These are phyloP conservation scores for Nemophila menziesii DNA, from an alignment of 257 asterid species.

Conservation along the genomic window DNA sequence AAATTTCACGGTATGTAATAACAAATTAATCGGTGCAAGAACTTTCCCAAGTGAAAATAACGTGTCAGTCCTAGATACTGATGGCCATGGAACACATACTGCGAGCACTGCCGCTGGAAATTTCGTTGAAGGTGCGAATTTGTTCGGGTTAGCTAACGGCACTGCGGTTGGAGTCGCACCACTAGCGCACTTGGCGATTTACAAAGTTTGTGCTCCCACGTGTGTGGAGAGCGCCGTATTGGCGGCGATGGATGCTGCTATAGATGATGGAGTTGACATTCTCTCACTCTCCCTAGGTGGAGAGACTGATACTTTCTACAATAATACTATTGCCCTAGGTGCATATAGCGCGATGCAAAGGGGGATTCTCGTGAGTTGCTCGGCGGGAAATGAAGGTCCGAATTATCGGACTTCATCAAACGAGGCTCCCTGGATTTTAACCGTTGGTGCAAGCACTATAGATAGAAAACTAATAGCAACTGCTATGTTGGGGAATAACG, in stretches of 20 bases:
- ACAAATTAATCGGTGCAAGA: slow-evolving; percentile 25
- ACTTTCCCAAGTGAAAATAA: background rate
- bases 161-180: slow-evolving; percentile 28
- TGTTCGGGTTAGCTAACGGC: slow-evolving; percentile 18
- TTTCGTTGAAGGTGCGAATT: slow-evolving; percentile 14
- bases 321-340: slow-evolving; percentile 17
- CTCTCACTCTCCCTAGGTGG: slow-evolving; percentile 23
- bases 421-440: slow-evolving; percentile 36
- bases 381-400: slow-evolving; percentile 25
- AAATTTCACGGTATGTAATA: slow-evolving; percentile 14
- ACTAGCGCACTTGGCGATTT: slow-evolving; percentile 20
- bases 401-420: slow-evolving; percentile 6
- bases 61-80: slow-evolving; percentile 3
- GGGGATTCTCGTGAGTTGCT: slow-evolving; percentile 23
- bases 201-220: slow-evolving; percentile 11
- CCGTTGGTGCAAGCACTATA: slow-evolving; percentile 25
- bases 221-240: slow-evolving; percentile 16
- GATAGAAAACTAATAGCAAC: slow-evolving; percentile 16
- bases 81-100: slow-evolving; percentile 24
- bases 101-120: slow-evolving; percentile 22
- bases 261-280: slow-evolving; percentile 26
- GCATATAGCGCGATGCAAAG: slow-evolving; percentile 18
- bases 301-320: slow-evolving; percentile 8
- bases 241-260: slow-evolving; percentile 24
- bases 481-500: slow-evolving; percentile 17